Evolutionary conservation across 2,329 filamentous ascomycete genomes (phyloP).

Genomic region (Stemphylium beticola): DNA sequence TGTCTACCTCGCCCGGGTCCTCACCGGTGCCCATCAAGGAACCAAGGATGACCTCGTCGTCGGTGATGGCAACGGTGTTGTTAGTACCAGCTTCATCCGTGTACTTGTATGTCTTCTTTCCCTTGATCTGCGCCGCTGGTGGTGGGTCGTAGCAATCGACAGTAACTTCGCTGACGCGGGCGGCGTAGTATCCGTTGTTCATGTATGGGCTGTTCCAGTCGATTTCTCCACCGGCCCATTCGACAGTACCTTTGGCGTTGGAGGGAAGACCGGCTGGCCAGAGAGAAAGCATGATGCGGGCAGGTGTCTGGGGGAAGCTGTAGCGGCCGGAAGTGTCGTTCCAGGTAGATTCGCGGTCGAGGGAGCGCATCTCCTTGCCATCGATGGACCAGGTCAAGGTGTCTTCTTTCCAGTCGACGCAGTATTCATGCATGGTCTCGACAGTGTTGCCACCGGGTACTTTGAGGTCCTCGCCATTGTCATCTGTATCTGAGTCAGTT

Average conservation of each 20-base stretch:
- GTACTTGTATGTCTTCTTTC: constrained; percentile 76
- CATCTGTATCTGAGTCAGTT: constrained; percentile 60
- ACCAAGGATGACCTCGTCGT: constrained; percentile 76
- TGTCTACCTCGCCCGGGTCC: constrained; percentile 62
- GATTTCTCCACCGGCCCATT: constrained; percentile 90
- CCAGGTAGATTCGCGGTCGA: constrained; percentile 81
- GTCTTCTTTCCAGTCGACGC: constrained; percentile 91
- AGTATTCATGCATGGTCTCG: constrained; percentile 81
- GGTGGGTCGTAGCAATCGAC: constrained; percentile 90
- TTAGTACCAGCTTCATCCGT: constrained; percentile 70
- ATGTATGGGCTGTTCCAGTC: constrained; percentile 86
- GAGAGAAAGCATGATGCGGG: constrained; percentile 89
- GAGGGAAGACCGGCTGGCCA: constrained; percentile 87
- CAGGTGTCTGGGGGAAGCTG: constrained; percentile 88
- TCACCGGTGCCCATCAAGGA: constrained; percentile 82
- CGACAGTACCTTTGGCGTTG: constrained; percentile 83
- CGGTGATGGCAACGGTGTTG: constrained; percentile 73
- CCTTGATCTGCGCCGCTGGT: constrained; percentile 66
- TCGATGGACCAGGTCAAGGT: constrained; percentile 86
- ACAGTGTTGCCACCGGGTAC: constrained; percentile 68
- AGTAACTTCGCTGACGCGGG: constrained; percentile 75
- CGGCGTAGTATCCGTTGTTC: constrained; percentile 88
- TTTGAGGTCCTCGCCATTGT: constrained; percentile 75
- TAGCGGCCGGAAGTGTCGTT: constrained; percentile 82
- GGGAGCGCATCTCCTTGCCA: constrained; percentile 74